Percentiles rank a stretch among this genome's conserved stretches.
phyloP scores from a whole-genome alignment of 768 basidiomycete species.

The Boletus vinaceobasis region DNA sequence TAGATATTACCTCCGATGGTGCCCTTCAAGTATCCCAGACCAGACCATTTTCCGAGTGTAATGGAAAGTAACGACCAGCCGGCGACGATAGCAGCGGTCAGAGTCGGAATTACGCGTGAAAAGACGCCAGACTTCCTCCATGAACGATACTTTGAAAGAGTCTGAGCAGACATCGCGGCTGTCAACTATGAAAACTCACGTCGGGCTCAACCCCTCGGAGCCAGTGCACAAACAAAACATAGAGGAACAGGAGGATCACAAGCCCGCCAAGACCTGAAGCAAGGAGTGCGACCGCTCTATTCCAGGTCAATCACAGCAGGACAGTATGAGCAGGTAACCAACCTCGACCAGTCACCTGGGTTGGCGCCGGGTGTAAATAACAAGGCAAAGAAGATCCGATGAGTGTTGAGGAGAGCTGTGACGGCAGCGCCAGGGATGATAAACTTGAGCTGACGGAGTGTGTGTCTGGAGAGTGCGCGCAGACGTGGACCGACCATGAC shows the following conservation, averaged over 20 bases:
- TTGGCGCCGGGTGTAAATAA: slow-evolving; percentile 28
- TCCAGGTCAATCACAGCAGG: slow-evolving; percentile 4
- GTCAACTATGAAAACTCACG: slow-evolving; percentile 40
- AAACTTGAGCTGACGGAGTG: slow-evolving; percentile 68
- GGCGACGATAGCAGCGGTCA: slow-evolving; percentile 65
- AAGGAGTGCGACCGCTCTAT: slow-evolving; percentile 51
- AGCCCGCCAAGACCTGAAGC: slow-evolving; percentile 54
- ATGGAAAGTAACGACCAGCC: slow-evolving; percentile 65
- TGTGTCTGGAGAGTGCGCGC: slow-evolving; percentile 42
- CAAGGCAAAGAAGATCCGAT: slow-evolving; percentile 47
- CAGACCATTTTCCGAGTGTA: slow-evolving; percentile 66
- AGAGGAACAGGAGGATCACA: slow-evolving; percentile 71
- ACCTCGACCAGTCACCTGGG: slow-evolving; percentile 53
- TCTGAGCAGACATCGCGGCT: background rate
- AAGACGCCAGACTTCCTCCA: slow-evolving; percentile 72
- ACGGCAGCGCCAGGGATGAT: slow-evolving; percentile 64
- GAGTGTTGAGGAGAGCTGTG: slow-evolving; percentile 61
- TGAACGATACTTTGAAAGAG: slow-evolving; percentile 54
- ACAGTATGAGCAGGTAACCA: background rate
- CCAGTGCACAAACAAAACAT: slow-evolving; percentile 65
- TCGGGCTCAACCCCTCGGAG: slow-evolving; percentile 65
- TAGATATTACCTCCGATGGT: slow-evolving; percentile 52
- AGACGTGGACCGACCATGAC: slow-evolving; percentile 20
- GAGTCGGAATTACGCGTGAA: slow-evolving; percentile 64
- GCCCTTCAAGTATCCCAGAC: slow-evolving; percentile 61